phyloP scores from a whole-genome alignment of 805 yeast genomes.

The Saturnispora sekii region DNA sequence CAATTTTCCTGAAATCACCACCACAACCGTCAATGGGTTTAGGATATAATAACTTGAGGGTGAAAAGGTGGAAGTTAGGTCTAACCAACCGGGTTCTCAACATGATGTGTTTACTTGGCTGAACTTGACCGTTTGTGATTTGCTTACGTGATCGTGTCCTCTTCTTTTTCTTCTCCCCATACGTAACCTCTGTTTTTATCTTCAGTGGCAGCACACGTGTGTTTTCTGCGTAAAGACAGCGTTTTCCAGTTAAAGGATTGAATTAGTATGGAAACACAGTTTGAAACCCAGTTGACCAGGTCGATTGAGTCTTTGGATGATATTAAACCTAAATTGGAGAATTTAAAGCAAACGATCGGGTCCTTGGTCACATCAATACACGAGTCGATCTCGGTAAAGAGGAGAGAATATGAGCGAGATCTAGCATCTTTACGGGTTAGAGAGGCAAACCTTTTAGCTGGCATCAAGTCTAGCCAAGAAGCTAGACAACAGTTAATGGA shows the following conservation, averaged over 20 bases:
- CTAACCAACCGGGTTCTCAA: too few relatives aligned
- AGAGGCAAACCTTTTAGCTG: conserved; percentile 15
- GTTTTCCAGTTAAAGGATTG: too few relatives aligned
- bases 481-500: conserved; percentile 17
- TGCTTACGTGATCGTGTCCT: too few relatives aligned
- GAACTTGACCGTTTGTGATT: too few relatives aligned
- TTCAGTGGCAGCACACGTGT: not conserved
- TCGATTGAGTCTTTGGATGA: conserved; percentile 18
- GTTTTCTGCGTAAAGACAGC: not conserved
- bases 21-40: too few relatives aligned
- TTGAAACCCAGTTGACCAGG: conserved; percentile 10
- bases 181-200: too few relatives aligned
- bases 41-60: too few relatives aligned
- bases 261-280: not conserved
- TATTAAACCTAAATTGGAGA: conserved; percentile 18
- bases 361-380: conserved; percentile 15
- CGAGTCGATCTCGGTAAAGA: conserved; percentile 12
- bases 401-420: conserved; percentile 17
- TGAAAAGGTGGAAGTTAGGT: too few relatives aligned
- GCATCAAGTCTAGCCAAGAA: conserved; percentile 14
- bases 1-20: too few relatives aligned
- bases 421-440: conserved; percentile 16
- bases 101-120: too few relatives aligned
- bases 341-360: conserved; percentile 14
- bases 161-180: too few relatives aligned